phyloP scores from a whole-genome alignment of 441 rosid species.

The Lepidium campestre region DNA sequence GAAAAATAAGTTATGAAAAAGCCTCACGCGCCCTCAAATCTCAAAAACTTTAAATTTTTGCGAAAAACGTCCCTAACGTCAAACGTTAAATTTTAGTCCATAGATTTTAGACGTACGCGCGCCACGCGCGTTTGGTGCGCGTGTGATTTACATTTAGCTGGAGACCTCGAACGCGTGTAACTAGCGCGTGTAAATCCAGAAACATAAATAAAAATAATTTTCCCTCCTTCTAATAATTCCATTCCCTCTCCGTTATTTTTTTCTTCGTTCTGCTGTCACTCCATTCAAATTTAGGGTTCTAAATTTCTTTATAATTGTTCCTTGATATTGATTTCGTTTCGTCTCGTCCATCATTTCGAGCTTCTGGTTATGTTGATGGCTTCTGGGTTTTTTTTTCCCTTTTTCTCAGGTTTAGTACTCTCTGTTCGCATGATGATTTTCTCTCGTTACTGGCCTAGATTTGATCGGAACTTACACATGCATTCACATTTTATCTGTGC shows the following conservation, averaged over 20 bases:
- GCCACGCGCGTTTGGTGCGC: no score
- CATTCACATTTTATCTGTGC: background rate
- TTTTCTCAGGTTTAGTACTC: background rate
- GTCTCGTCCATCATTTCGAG: background rate
- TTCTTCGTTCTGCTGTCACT: background rate
- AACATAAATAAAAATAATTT: no score
- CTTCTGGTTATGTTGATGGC: slow-evolving; percentile 1
- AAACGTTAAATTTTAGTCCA: no score
- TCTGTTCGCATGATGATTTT: background rate
- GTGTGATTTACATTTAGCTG: no score
- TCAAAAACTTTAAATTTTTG: no score
- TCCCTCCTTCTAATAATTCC: no score
- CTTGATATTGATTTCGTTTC: background rate
- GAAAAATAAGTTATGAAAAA: no score
- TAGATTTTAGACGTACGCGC: no score
- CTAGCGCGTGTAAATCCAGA: no score
- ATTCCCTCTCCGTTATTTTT: background rate
- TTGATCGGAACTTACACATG: slow-evolving; percentile 21
- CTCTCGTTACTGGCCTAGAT: slow-evolving; percentile 7
- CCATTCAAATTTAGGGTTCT: slow-evolving; percentile 22
- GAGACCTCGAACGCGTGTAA: no score
- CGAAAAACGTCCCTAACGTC: no score
- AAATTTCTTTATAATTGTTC: background rate
- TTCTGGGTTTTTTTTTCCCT: background rate
- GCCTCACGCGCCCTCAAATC: no score